phyloP scores from a whole-genome alignment of 1,139 yeast species.

The Kazachstania sp. region DNA sequence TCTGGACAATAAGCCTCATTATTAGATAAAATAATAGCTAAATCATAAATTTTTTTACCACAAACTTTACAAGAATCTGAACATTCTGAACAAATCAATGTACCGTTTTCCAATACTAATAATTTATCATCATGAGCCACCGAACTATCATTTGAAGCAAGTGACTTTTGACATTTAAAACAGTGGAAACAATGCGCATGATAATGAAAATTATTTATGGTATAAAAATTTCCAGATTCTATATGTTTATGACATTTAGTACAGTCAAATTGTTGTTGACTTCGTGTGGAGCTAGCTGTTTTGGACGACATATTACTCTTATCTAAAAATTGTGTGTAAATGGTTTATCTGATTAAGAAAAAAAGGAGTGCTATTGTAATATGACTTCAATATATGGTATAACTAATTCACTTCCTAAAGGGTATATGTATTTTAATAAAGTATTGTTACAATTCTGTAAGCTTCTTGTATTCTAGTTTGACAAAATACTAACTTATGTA shows the following conservation, averaged over 20 bases:
- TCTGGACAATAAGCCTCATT: constrained; percentile 88
- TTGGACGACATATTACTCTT: too few species aligned
- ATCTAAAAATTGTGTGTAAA: too few species aligned
- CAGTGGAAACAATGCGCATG: constrained; percentile 87
- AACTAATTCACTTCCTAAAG: too few species aligned
- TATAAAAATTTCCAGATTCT: constrained; percentile 35
- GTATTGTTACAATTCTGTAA: too few species aligned
- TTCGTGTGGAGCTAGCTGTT: too few species aligned
- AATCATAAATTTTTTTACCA: constrained; percentile 78
- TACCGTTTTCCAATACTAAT: constrained; percentile 83
- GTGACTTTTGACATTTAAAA: constrained; percentile 64
- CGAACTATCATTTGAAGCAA: constrained; percentile 65
- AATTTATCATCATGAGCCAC: constrained; percentile 31
- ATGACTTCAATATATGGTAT: too few species aligned
- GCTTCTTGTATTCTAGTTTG: too few species aligned
- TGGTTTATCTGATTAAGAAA: too few species aligned
- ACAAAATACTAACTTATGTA: too few species aligned
- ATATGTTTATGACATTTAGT: constrained; percentile 8
- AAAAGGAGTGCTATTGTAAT: too few species aligned
- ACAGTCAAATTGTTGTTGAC: background rate
- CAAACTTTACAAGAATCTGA: constrained; percentile 83
- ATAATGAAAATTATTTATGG: constrained; percentile 86
- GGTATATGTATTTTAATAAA: too few species aligned
- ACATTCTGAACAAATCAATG: constrained; percentile 80
- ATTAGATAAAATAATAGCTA: constrained; percentile 67